These are phyloP conservation scores for Gossypium raimondii DNA, from an alignment of 345 rosid species.

Conservation along the genomic window DNA sequence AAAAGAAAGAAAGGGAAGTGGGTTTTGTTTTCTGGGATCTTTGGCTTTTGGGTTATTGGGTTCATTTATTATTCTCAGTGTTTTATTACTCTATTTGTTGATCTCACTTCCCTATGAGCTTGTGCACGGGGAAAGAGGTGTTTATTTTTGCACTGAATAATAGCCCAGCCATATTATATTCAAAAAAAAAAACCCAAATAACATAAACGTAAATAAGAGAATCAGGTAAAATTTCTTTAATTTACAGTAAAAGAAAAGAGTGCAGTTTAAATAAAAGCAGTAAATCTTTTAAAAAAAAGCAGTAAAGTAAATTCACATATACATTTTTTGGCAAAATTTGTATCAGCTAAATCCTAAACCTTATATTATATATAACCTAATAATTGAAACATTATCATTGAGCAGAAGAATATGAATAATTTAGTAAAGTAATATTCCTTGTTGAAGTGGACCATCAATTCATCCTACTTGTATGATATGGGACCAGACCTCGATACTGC, in stretches of 20 bases:
- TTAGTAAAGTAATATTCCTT: slow-evolving; percentile 1
- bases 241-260: background rate
- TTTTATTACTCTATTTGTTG: too few species aligned
- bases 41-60: too few species aligned
- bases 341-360: background rate
- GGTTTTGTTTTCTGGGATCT: too few species aligned
- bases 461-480: slow-evolving; percentile 62
- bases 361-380: slow-evolving; percentile 9
- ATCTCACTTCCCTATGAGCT: too few species aligned
- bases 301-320: slow-evolving; percentile 13
- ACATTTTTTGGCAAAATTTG: slow-evolving; percentile 21
- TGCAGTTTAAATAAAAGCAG: background rate
- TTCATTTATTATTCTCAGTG: too few species aligned
- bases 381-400: background rate
- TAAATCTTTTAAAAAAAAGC: background rate
- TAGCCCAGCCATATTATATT: too few species aligned
- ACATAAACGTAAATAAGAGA: too few species aligned
- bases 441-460: background rate
- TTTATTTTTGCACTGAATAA: too few species aligned
- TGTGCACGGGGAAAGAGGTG: too few species aligned
- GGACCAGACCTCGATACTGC: slow-evolving; percentile 98
- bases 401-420: slow-evolving; percentile 17
- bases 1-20: too few species aligned
- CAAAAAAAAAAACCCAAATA: too few species aligned
- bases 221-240: too few species aligned